Conservation (phyloP, 371 early-diverging fungal species). For the Polyrhizophydium stewartii region DNA sequence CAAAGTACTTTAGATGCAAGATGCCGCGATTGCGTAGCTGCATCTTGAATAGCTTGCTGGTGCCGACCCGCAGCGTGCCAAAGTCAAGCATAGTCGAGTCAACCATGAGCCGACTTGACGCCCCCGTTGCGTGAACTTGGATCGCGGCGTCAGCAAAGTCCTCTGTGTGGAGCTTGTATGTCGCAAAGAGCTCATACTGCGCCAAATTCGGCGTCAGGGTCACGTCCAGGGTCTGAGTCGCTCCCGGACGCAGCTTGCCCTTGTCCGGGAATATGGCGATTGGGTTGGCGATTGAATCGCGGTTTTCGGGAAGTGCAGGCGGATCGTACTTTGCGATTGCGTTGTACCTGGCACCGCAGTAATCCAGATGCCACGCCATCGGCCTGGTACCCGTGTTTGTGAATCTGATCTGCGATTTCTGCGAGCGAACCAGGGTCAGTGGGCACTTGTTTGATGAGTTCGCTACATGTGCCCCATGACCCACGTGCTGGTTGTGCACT, state of each 20-base stretch:
- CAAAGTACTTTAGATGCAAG: conserved; percentile 34
- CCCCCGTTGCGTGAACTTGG: conserved; percentile 40
- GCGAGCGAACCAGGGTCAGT: background rate
- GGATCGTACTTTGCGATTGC: conserved; percentile 32
- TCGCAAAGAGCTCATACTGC: conserved; percentile 33
- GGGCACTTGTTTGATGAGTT: background rate
- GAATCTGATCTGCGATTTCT: conserved; percentile 35
- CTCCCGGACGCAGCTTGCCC: conserved; percentile 39
- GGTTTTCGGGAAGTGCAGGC: conserved; percentile 14
- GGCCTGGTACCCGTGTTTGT: conserved; percentile 36
- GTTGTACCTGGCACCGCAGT: conserved; percentile 11
- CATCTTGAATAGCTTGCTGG: conserved; percentile 20
- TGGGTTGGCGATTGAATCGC: conserved; percentile 23
- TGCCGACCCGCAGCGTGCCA: conserved; percentile 45
- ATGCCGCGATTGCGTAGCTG: conserved; percentile 36
- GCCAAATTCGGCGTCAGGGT: conserved; percentile 38
- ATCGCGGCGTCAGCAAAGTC: conserved; percentile 36
- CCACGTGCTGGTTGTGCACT: conserved; percentile 38
- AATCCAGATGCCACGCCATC: conserved; percentile 33
- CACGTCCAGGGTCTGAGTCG: conserved; percentile 43
- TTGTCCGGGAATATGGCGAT: conserved; percentile 30
- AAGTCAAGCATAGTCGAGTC: conserved; percentile 32
- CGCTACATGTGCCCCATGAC: no score
- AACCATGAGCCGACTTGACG: conserved; percentile 27
- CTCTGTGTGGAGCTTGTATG: conserved; percentile 25